Conservation (phyloP, 257 asterid species). For the Echium plantagineum region DNA sequence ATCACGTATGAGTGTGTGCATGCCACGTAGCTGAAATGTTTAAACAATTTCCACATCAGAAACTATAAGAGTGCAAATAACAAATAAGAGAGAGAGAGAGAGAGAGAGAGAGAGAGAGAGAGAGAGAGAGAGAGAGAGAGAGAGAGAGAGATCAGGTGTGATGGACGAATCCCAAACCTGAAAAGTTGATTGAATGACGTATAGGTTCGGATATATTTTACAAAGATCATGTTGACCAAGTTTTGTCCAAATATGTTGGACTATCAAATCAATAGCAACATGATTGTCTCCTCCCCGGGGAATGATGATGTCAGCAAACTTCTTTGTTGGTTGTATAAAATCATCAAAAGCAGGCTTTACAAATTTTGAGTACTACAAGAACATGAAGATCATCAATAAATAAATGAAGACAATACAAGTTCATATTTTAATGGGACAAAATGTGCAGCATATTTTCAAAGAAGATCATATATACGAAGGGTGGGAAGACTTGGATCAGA, state of each 20-base stretch:
- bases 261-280: conserved; percentile 97
- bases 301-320: conserved; percentile 93
- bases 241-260: conserved; percentile 92
- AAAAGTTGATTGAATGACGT: conserved; percentile 92
- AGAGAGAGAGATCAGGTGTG: conserved; percentile 4
- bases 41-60: conserved; percentile 5
- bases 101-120: conserved; percentile 7
- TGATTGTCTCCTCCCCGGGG: conserved; percentile 99
- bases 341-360: conserved; percentile 99
- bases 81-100: conserved; percentile 1
- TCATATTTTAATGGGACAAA: conserved; percentile 1
- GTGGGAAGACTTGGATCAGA: neutral
- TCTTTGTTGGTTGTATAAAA: conserved; percentile 93
- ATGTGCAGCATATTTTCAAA: neutral
- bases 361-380: conserved; percentile 86
- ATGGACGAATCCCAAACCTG: conserved; percentile 39
- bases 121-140: conserved; percentile 7
- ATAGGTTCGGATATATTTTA: conserved; percentile 88
- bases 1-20: conserved; percentile 99
- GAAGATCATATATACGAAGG: neutral
- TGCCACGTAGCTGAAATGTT: conserved; percentile 82
- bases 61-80: conserved; percentile 4
- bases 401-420: neutral
- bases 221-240: conserved; percentile 99
- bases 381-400: conserved; percentile 16